These are phyloP conservation scores for Corylus heterophylla DNA, from an alignment of 306 rosid genomes.

Conservation along the genomic window DNA sequence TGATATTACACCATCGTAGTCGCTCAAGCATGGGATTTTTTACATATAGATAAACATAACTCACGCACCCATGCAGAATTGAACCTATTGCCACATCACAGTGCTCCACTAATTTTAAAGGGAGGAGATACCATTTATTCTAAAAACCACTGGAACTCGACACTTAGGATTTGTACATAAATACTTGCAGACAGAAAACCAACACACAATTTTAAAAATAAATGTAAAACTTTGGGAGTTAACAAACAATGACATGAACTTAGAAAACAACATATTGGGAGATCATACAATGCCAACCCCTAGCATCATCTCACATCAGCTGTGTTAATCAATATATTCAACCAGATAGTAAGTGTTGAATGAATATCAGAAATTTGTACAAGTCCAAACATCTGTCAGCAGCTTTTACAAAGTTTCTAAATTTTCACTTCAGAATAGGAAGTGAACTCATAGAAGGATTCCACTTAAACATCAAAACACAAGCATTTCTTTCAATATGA, in stretches of 20 bases:
- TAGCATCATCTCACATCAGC: neutral
- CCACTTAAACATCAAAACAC: neutral
- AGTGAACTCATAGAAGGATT: neutral
- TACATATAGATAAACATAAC: neutral
- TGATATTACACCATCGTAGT: neutral
- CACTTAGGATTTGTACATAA: neutral
- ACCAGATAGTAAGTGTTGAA: neutral
- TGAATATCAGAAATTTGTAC: neutral
- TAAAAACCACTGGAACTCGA: neutral
- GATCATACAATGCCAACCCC: neutral
- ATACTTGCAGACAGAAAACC: neutral
- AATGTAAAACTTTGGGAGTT: neutral
- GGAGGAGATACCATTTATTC: slow-evolving; percentile 2
- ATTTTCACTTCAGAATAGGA: neutral
- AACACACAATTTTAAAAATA: neutral
- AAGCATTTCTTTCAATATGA: neutral
- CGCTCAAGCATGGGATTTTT: neutral
- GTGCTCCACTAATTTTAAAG: neutral
- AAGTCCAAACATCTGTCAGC: neutral
- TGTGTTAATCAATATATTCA: neutral
- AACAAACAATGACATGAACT: neutral
- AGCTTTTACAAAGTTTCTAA: neutral
- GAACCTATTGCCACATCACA: neutral
- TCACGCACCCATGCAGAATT: neutral
- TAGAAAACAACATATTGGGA: neutral